Base-by-base conservation (phyloP, 2,329 filamentous ascomycete species). In the Cytospora piceae region DNA sequence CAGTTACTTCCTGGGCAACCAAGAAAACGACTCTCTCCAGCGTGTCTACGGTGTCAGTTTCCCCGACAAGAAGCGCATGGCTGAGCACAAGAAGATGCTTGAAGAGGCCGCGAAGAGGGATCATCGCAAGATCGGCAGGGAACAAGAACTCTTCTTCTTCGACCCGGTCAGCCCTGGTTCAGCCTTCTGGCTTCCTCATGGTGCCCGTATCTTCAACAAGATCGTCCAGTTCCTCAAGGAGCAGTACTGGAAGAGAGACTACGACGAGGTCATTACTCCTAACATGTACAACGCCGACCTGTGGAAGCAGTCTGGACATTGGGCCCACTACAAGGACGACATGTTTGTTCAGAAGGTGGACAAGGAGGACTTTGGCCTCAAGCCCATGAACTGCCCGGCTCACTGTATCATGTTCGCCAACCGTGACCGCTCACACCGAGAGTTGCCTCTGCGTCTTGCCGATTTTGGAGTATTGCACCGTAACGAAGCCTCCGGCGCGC, bases 31-130 rank as follows among this genome's bases (percentile, higher is more conserved):
- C 78, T 96, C 94, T 32, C 85, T 99, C 55, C 95, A 99, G 80
- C 90, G 95, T 74, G 96, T 99, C 73, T 96, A 97, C 73, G 95
- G 95, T 78, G 90, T 99, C 65, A 96, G 93, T 7, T 99, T 87
- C 78, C 94, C 94, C 4, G 93, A 97, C 79, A 98, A 99, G 86
- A 96, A 97, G 81, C 86, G 88, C 73, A 92, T 99, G 81, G 88
- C 91, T 56, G 93, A 96, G 74, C 93, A 98, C 82, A 89, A 96
- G 80, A 93, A 94, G 74, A 96, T 96, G 80, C 85, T 99, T 34
- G 94, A 97, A 74, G 95, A 99, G 80, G 95, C 95, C n/a, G 94
- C 95, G 68, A 97, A 97, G 84, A 90, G 95, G 69, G 95, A 98
- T 74, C 95, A 99, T 76, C 86, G 94, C 70, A 93, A 92, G 80